Base-by-base conservation (phyloP, 1,284 basidiomycete species). In the Melanopsichium pennsylvanicum region DNA sequence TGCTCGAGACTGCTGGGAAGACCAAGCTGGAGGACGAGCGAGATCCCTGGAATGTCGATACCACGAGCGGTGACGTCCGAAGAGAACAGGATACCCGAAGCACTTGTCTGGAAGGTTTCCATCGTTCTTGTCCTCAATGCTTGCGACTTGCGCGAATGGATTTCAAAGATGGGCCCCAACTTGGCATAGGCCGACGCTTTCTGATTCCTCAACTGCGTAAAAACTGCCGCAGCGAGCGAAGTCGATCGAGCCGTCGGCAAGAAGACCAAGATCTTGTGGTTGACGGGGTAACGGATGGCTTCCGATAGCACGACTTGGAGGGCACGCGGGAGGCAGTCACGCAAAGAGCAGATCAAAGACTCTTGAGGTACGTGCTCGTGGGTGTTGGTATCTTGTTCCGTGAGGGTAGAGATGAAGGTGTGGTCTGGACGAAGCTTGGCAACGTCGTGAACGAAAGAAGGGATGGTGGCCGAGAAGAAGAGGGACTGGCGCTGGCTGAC, bases 21-120 rank as follows among this genome's bases (percentile, higher is more conserved):
- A 72, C 74, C 88, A 27, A 86, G 80, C 78, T 90, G 88, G 11
- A 89, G 74, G 37, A 90, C 85, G 2, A 85, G 81, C 0, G 86
- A 86, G 18, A 82, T 77, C 19, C 64, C 63, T 11, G 74, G 72
- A 32, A 78, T 69, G 31, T 76, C 73, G 54, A 96, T 88, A 18
- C 92, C 92, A 52, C 92, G 87, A 10, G 93, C 92, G 11, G 91
- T 93, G 2, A 97, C 89, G 74, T 97, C 93, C 0, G 91, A 93
- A 1, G 89, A 90, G 70, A 97, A 85, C 57, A 97, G 86, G 22
- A 97, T 84, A 1, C 84, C 88, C 0, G 79, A 82, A 21, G 72
- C 76, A 0, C 84, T 83, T 6, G 80, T 78, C 44, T 84, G 85
- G 81, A 89, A 90, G 22, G 80, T 75, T 38, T 66, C 50, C 63